Evolutionary conservation across 805 yeast genomes (phyloP), one percentile per base, ranked within the genome.

Genomic region (Saccharomycopsis synnaedendra): DNA sequence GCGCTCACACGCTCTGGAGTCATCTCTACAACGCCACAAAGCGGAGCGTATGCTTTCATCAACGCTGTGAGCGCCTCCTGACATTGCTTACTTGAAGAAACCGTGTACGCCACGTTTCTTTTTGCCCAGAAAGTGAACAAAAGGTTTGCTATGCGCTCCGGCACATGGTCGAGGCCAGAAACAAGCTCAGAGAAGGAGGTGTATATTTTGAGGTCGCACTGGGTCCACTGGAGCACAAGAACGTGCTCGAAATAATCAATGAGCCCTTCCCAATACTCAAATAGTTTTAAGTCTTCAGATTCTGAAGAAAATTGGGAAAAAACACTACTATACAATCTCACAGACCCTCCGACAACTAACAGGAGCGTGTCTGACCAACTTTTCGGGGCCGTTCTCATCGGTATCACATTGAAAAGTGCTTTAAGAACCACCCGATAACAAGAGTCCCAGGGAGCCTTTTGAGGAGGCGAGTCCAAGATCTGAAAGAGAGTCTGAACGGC

Each of bases 401-500:
- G 51, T 8, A 54, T 28, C 28, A 55, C 49, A 2, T 43, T 32
- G 32, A 82, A 63, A n/a, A 81, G 58, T 0, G 73, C 72, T 0
- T 74, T 71, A 5, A 89, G 69, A 1, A 85, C 86, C 36, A 82
- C 70, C 32, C 66, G 60, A 56, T 78, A 80, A 3, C 89, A 74
- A n/a, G 80, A 61, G 31, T 71, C 64, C 96, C 96, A 88, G 1
- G 76, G 66, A 0, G 78, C 73, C 29, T 79, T 66, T 7, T 62
- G 57, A 0, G 85, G 82, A 60, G 83, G 86, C 3, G 89, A 75
- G 45, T 84, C 86, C 51, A 85, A 69, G 32, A 90, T 80, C 54
- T 89, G 76, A 64, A 87, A 86, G 54, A 89, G 80, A 0, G 96
- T 90, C 59, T 88, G 95, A 10, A 87, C 74, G 0, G 96, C 80